Evolutionary conservation across 164 flowering plant species (phyloP).

Genomic region (Vitis rotundifolia): DNA sequence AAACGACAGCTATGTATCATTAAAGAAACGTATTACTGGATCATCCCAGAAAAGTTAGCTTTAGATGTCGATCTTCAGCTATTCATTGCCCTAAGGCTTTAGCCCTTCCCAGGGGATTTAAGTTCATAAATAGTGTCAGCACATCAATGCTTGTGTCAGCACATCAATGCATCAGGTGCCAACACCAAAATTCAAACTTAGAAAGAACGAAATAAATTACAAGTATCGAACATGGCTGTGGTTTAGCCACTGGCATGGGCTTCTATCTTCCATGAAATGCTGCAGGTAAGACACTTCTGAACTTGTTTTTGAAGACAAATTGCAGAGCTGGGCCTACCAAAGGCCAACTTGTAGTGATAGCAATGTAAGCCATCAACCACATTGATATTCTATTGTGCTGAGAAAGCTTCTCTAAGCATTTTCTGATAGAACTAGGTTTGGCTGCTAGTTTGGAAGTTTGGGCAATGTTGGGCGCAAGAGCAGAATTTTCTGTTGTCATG

Average conservation of each 20-base stretch:
- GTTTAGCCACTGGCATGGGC: background rate
- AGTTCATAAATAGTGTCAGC: too few species aligned
- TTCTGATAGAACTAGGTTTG: slow-evolving; percentile 16
- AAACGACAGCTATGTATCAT: too few species aligned
- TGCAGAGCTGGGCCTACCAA: slow-evolving; percentile 30
- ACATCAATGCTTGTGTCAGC: too few species aligned
- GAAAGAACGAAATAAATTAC: background rate
- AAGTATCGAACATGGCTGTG: background rate
- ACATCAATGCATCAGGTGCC: too few species aligned
- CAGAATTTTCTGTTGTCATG: slow-evolving; percentile 2
- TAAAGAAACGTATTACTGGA: too few species aligned
- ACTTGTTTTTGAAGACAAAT: slow-evolving; percentile 26
- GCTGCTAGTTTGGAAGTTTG: slow-evolving; percentile 9
- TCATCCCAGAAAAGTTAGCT: too few species aligned
- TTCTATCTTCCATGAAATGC: slow-evolving; percentile 17
- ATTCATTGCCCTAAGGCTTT: too few species aligned
- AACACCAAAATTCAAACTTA: background rate
- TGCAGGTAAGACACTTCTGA: slow-evolving; percentile 10
- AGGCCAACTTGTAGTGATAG: slow-evolving; percentile 46
- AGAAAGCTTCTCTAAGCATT: slow-evolving; percentile 34
- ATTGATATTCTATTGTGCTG: slow-evolving; percentile 33
- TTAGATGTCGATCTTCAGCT: too few species aligned
- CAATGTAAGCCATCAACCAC: slow-evolving; percentile 54
- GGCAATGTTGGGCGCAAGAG: background rate
- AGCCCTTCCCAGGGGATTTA: too few species aligned